Evolutionary conservation across 2,329 filamentous ascomycete species (phyloP).

Genomic region (Teratosphaeria zuluensis): DNA sequence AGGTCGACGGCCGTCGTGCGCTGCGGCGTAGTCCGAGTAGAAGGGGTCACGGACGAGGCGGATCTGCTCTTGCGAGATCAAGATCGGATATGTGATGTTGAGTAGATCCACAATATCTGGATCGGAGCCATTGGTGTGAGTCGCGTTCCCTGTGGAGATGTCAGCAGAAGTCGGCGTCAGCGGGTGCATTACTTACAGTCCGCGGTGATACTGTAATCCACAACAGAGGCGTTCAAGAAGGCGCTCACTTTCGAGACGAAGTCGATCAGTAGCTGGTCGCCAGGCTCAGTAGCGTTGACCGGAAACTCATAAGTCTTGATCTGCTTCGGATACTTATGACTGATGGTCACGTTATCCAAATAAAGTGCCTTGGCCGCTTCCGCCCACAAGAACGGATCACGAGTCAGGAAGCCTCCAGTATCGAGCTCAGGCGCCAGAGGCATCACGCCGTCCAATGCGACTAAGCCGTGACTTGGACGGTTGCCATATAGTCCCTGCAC

Average conservation of each 20-base stretch:
- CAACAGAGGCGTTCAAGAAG: slow-evolving; percentile 33
- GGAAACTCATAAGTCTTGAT: slow-evolving; percentile 38
- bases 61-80: slow-evolving; percentile 41
- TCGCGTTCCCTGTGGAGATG: slow-evolving; percentile 12
- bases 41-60: slow-evolving; percentile 40
- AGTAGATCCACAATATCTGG: slow-evolving; percentile 29
- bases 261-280: slow-evolving; percentile 30
- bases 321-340: slow-evolving; percentile 31
- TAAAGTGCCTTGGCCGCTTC: slow-evolving; percentile 38
- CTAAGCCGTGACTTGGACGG: slow-evolving; percentile 38
- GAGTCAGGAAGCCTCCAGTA: slow-evolving; percentile 38
- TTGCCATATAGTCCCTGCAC: slow-evolving; percentile 44
- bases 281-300: slow-evolving; percentile 24
- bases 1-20: slow-evolving; percentile 36
- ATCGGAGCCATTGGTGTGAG: slow-evolving; percentile 22
- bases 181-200: slow-evolving; percentile 15
- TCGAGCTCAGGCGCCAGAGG: slow-evolving; percentile 39
- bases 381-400: slow-evolving; percentile 36
- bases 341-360: slow-evolving; percentile 34
- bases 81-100: slow-evolving; percentile 36
- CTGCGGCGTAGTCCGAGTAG: slow-evolving; percentile 40
- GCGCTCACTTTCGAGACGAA: slow-evolving; percentile 35
- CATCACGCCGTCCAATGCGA: slow-evolving; percentile 41
- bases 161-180: background rate
- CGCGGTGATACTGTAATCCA: slow-evolving; percentile 27